phyloP scores from a whole-genome alignment of 345 rosid species.

The Punica granatum region DNA sequence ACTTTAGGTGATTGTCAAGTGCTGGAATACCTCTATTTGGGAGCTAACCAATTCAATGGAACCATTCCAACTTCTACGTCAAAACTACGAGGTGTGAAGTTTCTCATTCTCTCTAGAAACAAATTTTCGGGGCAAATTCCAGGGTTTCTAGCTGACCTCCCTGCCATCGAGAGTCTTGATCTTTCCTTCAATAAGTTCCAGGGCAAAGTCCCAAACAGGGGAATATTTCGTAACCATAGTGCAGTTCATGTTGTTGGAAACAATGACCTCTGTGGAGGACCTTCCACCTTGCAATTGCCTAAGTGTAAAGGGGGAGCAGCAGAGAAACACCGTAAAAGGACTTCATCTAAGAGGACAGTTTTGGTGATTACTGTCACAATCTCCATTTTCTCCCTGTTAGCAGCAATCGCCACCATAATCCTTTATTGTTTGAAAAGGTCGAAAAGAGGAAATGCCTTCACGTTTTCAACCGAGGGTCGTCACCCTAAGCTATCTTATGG shows the following conservation, averaged over 20 bases:
- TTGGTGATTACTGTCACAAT: neutral
- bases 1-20: neutral
- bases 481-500: conserved; percentile 1
- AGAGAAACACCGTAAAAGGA: neutral
- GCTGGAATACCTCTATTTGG: conserved; percentile 1
- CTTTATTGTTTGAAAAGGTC: neutral
- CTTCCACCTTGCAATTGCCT: neutral
- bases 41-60: conserved; percentile 4
- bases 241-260: conserved; percentile 7
- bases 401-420: neutral
- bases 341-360: neutral
- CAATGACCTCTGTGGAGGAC: conserved; percentile 4
- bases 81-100: neutral
- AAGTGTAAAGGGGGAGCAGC: neutral
- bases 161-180: conserved; percentile 1
- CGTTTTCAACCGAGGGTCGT: neutral
- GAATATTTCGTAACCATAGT: conserved; percentile 6
- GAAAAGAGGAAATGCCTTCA: neutral
- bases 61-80: conserved; percentile 2
- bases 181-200: conserved; percentile 12
- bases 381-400: neutral
- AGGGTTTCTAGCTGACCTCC: conserved; percentile 1
- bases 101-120: conserved; percentile 5
- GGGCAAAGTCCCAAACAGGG: conserved; percentile 9
- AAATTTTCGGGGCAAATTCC: conserved; percentile 8